Evolutionary conservation across 208 protist species (phyloP).

Genomic region (Lotmaria passim): DNA sequence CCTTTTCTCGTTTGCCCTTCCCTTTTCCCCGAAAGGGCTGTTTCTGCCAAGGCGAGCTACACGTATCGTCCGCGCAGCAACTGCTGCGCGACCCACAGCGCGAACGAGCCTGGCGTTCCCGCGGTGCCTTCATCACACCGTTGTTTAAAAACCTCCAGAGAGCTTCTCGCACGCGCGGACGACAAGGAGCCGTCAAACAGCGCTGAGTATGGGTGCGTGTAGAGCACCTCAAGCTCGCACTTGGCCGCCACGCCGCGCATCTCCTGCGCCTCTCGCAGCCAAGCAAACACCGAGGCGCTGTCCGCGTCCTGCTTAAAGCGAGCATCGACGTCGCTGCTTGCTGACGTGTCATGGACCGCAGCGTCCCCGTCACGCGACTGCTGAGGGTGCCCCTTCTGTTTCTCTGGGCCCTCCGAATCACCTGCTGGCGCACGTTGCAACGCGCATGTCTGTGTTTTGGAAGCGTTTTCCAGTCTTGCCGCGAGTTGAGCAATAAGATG

Average conservation of each 20-base stretch:
- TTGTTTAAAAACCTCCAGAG: too few relatives aligned
- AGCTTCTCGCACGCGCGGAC: background rate
- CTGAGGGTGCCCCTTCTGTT: background rate
- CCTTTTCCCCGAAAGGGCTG: background rate
- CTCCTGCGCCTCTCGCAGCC: slow-evolving; percentile 24
- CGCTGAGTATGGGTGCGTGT: slow-evolving; percentile 18
- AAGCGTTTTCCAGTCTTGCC: background rate
- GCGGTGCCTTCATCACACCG: too few relatives aligned
- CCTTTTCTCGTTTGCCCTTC: background rate
- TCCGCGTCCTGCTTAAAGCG: background rate
- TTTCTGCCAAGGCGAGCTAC: background rate
- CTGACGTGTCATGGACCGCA: background rate
- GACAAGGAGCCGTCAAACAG: background rate
- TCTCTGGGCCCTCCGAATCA: too few relatives aligned
- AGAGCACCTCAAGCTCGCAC: slow-evolving; percentile 44
- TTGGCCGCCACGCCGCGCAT: slow-evolving; percentile 30
- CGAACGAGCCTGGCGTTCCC: slow-evolving; percentile 10
- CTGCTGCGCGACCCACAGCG: slow-evolving; percentile 42
- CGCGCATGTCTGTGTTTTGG: background rate
- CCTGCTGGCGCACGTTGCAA: background rate
- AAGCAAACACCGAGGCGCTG: slow-evolving; percentile 5
- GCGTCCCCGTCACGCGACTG: background rate
- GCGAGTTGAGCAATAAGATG: slow-evolving; percentile 34
- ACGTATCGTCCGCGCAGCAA: slow-evolving; percentile 50
- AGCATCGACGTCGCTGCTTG: background rate